These are phyloP conservation scores for Euphorbia schlechtendalii DNA, from an alignment of 441 rosid genomes.

Conservation along the genomic window DNA sequence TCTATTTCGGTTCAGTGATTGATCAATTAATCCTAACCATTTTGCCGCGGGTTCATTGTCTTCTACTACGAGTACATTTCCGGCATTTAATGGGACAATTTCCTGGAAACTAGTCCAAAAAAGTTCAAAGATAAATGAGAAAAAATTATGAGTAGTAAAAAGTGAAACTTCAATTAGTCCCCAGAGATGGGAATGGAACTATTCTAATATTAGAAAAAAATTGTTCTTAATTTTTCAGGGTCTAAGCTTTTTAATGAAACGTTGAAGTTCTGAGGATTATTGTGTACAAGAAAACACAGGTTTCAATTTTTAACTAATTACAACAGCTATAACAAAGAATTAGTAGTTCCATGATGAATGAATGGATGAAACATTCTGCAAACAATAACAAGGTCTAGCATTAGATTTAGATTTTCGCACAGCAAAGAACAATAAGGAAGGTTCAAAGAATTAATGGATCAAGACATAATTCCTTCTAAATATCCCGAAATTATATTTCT, in stretches of 20 bases:
- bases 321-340: not conserved
- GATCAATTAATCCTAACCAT: slow-evolving; percentile 81
- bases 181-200: not conserved
- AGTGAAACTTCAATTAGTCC: not conserved
- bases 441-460: not conserved
- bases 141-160: not conserved
- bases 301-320: not conserved
- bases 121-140: not conserved
- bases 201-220: not conserved
- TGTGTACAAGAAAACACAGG: not conserved
- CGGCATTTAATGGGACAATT: slow-evolving; percentile 89
- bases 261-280: not conserved
- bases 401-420: not conserved
- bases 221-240: not conserved
- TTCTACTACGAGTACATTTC: slow-evolving; percentile 78
- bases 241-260: not conserved
- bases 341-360: not conserved
- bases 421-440: not conserved
- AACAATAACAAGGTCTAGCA: not conserved
- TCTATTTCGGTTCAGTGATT: slow-evolving; percentile 45
- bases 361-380: not conserved
- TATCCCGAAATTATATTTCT: not conserved
- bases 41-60: slow-evolving; percentile 94
- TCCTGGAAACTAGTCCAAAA: slow-evolving; percentile 71
- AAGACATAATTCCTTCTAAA: not conserved